Percentiles rank a stretch among this genome's conserved stretches.
These are phyloP conservation scores for Trypanosoma scelopori DNA, from an alignment of 208 protist species.

Conservation along the genomic window DNA sequence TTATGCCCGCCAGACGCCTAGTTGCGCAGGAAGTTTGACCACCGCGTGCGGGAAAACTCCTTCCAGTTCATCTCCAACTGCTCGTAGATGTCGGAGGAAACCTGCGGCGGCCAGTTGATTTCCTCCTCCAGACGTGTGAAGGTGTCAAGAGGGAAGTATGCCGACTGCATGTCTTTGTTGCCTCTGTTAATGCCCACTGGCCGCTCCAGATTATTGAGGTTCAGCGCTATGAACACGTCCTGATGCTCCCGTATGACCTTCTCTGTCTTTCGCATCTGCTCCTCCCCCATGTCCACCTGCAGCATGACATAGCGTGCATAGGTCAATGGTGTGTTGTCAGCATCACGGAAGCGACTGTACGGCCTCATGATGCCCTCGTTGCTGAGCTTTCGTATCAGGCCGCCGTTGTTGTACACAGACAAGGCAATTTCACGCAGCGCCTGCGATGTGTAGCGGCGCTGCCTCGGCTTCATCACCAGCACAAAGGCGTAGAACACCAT, in stretches of 20 bases:
- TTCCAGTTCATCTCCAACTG: conserved; percentile 93
- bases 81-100: conserved; percentile 80
- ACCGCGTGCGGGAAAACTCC: conserved; percentile 89
- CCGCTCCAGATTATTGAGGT: conserved; percentile 72
- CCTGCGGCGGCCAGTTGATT: conserved; percentile 91
- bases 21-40: conserved; percentile 85
- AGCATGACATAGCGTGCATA: conserved; percentile 86
- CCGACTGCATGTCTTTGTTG: conserved; percentile 45
- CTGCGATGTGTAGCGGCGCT: conserved; percentile 68
- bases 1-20: conserved; percentile 19
- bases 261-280: conserved; percentile 75
- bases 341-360: conserved; percentile 80
- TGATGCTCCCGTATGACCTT: conserved; percentile 80
- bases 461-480: conserved; percentile 82
- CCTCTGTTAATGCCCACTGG: conserved; percentile 42
- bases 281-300: conserved; percentile 85
- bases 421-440: conserved; percentile 79
- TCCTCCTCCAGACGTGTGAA: conserved; percentile 87
- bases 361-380: conserved; percentile 91
- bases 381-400: conserved; percentile 73
- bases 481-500: conserved; percentile 91
- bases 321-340: conserved; percentile 70
- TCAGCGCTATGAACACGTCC: conserved; percentile 78
- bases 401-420: conserved; percentile 72
- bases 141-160: conserved; percentile 83